Base-by-base conservation (phyloP, 2,329 filamentous ascomycete genomes). In the Ophiostoma sp. region DNA sequence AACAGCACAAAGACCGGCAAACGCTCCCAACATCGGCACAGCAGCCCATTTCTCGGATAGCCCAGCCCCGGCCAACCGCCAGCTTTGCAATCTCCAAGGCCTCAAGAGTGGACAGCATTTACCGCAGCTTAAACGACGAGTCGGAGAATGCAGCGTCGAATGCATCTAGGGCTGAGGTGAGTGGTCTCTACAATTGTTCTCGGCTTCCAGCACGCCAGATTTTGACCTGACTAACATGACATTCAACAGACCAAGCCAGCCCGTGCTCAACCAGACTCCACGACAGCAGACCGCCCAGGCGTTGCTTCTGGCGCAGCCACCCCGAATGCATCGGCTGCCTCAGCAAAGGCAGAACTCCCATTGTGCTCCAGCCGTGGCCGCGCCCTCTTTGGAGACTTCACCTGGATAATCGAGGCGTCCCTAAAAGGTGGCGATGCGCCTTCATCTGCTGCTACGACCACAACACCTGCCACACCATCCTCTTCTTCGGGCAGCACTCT, bases 351-450 rank as follows among this genome's bases (percentile, higher is more conserved):
- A 33, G 27, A n/a, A 15, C 60, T 70, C 1, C 73, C 72, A 1
- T 23, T 74, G 1, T 72, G 71, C 36, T 72, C 72, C 3, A 68
- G 27, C 20, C 73, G 73, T 0, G 72, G 71, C 13, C 73, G 72
- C 1, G 64, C 71, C 1, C 41, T 67, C 1, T 73, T 72, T 39
- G 71, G 70, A 27, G 71, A 73, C 0, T 71, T 67, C 20, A 57
- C 62, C 4, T 74, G 73, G 73, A 44, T 57, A 1, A 33, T 36
- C 7, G 72, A 72, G 27, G 10, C 67, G 7, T 31, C 41, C 8
- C 67, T 31, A 1, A 74, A 73, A 31, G 73, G 68, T 4, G 65
- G 20, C 17, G 72, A 71, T 4, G 72, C 11, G 7, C 5, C 23
- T 20, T 7, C 68, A 33, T 52, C 41, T 8, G 20, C 67, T 4